phyloP scores from a whole-genome alignment of 768 basidiomycete genomes.

The Myochromella boudieri region DNA sequence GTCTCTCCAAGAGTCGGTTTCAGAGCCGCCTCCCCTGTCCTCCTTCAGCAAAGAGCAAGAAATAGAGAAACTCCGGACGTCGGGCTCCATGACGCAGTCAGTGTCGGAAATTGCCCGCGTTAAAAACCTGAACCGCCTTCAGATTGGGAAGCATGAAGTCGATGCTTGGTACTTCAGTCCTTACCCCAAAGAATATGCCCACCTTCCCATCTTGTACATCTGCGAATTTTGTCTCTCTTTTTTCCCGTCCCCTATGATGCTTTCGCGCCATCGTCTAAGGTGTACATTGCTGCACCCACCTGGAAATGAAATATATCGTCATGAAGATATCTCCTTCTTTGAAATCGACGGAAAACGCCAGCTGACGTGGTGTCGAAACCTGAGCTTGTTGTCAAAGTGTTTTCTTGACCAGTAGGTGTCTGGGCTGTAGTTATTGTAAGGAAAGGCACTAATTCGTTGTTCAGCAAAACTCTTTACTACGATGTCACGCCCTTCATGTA shows the following conservation, averaged over 20 bases:
- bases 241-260: conserved; percentile 89
- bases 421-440: conserved; percentile 6
- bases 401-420: conserved; percentile 92
- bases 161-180: conserved; percentile 99
- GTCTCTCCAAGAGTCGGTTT: conserved; percentile 49
- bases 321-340: conserved; percentile 96
- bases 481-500: conserved; percentile 99
- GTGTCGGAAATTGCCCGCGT: conserved; percentile 97
- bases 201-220: conserved; percentile 92
- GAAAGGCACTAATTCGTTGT: conserved; percentile 20
- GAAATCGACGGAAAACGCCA: conserved; percentile 98
- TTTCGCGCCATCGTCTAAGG: conserved; percentile 86
- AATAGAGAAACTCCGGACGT: conserved; percentile 96
- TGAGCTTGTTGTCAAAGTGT: conserved; percentile 95
- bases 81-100: conserved; percentile 98
- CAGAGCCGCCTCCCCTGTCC: conserved; percentile 51
- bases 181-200: conserved; percentile 97
- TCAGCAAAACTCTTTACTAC: conserved; percentile 96
- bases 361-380: conserved; percentile 93
- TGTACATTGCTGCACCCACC: conserved; percentile 94
- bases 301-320: conserved; percentile 98
- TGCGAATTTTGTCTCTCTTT: conserved; percentile 98
- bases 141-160: conserved; percentile 95
- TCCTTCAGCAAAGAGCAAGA: conserved; percentile 96
- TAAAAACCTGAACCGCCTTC: conserved; percentile 95